A percentile compares a stretch with the other conserved stretches of the same genome.
Conservation (phyloP, 176 grass and related monocot genomes). For the Chloris gayana region DNA sequence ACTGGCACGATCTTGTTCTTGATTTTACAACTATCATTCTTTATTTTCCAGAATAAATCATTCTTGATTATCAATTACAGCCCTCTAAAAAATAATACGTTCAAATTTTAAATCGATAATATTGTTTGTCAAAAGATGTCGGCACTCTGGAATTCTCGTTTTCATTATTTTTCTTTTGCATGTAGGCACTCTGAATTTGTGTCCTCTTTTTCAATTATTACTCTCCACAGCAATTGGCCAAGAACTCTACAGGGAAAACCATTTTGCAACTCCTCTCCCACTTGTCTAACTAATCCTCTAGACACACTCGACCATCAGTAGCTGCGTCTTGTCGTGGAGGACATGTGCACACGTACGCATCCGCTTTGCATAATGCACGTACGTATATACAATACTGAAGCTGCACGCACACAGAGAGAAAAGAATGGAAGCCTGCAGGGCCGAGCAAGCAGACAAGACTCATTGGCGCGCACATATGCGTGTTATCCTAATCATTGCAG, state of each 20-base stretch:
- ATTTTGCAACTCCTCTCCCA: background rate
- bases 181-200: background rate
- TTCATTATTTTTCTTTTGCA: too few species aligned
- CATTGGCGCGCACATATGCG: conserved; percentile 34
- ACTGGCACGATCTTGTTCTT: too few species aligned
- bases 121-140: background rate
- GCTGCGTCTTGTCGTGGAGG: conserved; percentile 30
- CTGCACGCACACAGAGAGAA: background rate
- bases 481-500: conserved; percentile 35
- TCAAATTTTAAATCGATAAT: background rate
- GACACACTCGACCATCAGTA: background rate
- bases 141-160: background rate
- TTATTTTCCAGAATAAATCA: background rate
- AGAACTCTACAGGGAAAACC: too few species aligned
- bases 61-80: background rate
- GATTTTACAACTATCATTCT: too few species aligned
- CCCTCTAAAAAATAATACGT: background rate
- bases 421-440: background rate
- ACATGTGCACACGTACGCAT: conserved; percentile 49
- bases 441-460: conserved; percentile 38
- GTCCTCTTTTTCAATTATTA: background rate
- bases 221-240: background rate
- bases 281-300: conserved; percentile 12
- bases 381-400: background rate
- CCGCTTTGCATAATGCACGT: conserved; percentile 23